Evolutionary conservation across 202 grass and related monocot genomes (phyloP), one percentile per base, ranked within the genome.

Genomic region (Cymbopogon flexuosus): DNA sequence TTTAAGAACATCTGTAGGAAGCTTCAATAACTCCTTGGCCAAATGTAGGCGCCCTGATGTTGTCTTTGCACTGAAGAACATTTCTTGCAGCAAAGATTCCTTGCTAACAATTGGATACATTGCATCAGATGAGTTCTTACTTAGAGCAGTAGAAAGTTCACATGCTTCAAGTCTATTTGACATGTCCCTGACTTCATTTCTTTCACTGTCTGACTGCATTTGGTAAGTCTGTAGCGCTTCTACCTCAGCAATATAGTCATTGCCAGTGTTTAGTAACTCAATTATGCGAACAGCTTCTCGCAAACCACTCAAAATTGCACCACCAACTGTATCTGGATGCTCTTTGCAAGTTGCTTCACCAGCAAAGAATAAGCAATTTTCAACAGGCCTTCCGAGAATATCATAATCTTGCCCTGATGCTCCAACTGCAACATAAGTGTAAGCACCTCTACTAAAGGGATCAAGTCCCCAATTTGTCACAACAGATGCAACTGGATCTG

Each of bases 331-430:
- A 89, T 99, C 96, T 84, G 96, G 96, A 77, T 99, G 87, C 56
- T 99, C 96, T 80, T 99, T 99, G 85, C 96, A 99, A 70, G 96
- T 99, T 74, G 92, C 96, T 83, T 99, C 96, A 68, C 96, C 96
- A 12, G 96, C 92, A 72, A 99, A 99, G 86, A 99, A 99, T 76
- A 99, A 85, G 89, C 87, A 93, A 72, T 99, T 95, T 68, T 73
- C 88, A 78, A 96, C 96, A 75, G 92, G 92, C 75, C 83, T 86
- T 86, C 96, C 96, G 0, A 99, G 63, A 90, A 99, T 91, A 85
- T 99, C 96, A 58, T 99, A 99, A 83, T 99, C 96, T 42, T 86
- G 82, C 16, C 96, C 96, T 14, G 96, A 91, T 70, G 96, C 90
- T 80, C 96, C 96, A 74, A 95, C 65, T 75, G 96, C 92, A 86